phyloP scores from a whole-genome alignment of 129 eudicot species.

The Oenanthe sinensis region DNA sequence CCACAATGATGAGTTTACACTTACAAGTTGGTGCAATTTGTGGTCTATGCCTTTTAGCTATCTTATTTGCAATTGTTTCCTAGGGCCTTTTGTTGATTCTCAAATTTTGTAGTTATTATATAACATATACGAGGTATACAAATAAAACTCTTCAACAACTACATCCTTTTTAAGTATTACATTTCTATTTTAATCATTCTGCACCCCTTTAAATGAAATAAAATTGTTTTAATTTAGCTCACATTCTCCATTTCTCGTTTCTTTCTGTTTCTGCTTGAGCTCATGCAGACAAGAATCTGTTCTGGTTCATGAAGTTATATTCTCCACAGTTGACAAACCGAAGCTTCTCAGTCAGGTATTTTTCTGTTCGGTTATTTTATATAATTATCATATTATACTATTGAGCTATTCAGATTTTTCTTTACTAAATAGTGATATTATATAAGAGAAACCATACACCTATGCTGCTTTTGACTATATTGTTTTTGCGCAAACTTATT shows the following conservation, averaged over 20 bases:
- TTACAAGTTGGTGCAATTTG: not conserved
- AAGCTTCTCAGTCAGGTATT: conserved; percentile 93
- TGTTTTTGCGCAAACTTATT: not conserved
- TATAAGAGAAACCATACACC: not conserved
- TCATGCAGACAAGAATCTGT: conserved; percentile 50
- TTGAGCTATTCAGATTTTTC: no score
- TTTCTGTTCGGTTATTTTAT: not conserved
- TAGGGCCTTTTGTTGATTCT: not conserved
- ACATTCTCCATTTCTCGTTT: not conserved
- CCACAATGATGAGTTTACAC: not conserved
- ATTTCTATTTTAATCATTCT: not conserved
- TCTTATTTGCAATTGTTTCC: not conserved
- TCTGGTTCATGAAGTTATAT: conserved; percentile 74
- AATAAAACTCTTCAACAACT: not conserved
- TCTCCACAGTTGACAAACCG: conserved; percentile 87
- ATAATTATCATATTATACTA: not conserved
- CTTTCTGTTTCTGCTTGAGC: not conserved
- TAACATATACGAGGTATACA: not conserved
- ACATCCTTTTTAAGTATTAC: not conserved
- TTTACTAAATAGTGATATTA: not conserved
- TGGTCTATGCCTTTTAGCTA: not conserved
- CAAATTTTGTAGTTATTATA: not conserved
- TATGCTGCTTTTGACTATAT: not conserved
- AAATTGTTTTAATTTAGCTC: not conserved
- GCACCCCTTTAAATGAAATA: not conserved